Percentiles rank a stretch among this genome's conserved stretches.
phyloP scores from a whole-genome alignment of 352 stramenopile genomes.

The Halophytophthora batemanensis region DNA sequence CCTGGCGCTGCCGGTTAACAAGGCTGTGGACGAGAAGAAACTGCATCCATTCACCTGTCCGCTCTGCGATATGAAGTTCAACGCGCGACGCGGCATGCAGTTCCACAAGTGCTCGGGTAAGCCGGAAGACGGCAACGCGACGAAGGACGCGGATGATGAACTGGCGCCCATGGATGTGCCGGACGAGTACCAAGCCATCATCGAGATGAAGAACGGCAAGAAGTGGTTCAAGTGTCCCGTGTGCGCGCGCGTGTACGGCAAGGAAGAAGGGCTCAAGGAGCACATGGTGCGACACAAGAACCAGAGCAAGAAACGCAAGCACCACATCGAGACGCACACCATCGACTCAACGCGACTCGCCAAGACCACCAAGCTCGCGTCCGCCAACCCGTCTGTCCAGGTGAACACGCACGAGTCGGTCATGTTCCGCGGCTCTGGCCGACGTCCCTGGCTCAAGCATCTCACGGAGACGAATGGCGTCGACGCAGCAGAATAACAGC shows the following conservation, averaged over 20 bases:
- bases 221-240: constrained; percentile 86
- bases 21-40: constrained; percentile 86
- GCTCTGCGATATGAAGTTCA: constrained; percentile 86
- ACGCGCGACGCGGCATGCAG: constrained; percentile 77
- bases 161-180: constrained; percentile 71
- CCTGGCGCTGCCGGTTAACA: constrained; percentile 57
- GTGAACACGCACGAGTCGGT: constrained; percentile 87
- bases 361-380: constrained; percentile 82
- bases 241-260: constrained; percentile 75
- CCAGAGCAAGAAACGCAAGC: constrained; percentile 83
- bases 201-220: constrained; percentile 78
- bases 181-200: constrained; percentile 57
- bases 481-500: constrained; percentile 9
- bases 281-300: constrained; percentile 85
- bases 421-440: constrained; percentile 73
- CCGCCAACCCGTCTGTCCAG: constrained; percentile 83
- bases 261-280: constrained; percentile 62
- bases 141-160: constrained; percentile 19
- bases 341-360: constrained; percentile 75
- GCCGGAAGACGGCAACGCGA: constrained; percentile 30
- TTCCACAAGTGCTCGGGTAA: constrained; percentile 82
- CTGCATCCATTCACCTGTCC: constrained; percentile 80
- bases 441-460: constrained; percentile 75
- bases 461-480: constrained; percentile 41
- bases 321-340: constrained; percentile 79